These are phyloP conservation scores for Millerozyma miso DNA, from an alignment of 805 yeast genomes.

Conservation along the genomic window DNA sequence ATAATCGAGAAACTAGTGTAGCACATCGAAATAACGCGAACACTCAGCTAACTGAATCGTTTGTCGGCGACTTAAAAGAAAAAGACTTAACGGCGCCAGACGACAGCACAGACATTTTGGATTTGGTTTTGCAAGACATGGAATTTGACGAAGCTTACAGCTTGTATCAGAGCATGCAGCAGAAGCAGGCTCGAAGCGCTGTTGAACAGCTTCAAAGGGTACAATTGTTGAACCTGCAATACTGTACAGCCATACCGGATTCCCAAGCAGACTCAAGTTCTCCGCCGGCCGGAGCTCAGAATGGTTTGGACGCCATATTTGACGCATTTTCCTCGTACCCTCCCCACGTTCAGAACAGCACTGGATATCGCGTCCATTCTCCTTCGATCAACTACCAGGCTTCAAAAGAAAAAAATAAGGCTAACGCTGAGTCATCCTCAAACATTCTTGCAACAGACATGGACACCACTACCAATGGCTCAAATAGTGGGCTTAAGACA, in stretches of 20 bases:
- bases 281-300: background rate
- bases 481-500: slow-evolving; percentile 5
- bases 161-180: slow-evolving; percentile 37
- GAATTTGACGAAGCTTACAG: slow-evolving; percentile 43
- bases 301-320: background rate
- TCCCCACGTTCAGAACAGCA: background rate
- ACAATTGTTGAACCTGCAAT: slow-evolving; percentile 27
- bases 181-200: slow-evolving; percentile 29
- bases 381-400: background rate
- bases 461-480: background rate
- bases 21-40: background rate
- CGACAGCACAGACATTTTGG: background rate
- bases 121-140: slow-evolving; percentile 25
- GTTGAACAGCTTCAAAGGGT: slow-evolving; percentile 37
- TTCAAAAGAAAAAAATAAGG: background rate
- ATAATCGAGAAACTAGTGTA: background rate
- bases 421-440: background rate
- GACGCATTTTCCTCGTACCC: background rate
- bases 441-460: background rate
- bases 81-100: background rate
- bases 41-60: background rate
- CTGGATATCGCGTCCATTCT: background rate
- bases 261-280: background rate
- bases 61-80: background rate
- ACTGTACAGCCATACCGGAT: background rate